Base-by-base conservation (phyloP, 768 basidiomycete species). In the Boletus bicolor region DNA sequence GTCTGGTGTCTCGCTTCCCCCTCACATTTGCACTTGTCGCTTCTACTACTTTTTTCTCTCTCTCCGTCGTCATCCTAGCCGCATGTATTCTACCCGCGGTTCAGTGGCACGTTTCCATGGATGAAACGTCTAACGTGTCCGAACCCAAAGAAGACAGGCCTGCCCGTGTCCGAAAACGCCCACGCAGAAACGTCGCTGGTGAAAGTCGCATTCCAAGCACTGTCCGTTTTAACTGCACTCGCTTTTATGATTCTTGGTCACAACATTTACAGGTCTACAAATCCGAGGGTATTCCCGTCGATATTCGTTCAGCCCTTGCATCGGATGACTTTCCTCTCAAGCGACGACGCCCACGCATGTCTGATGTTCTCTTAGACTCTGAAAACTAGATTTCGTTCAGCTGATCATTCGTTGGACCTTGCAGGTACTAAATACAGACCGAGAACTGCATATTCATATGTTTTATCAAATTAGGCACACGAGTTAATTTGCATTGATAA, bases 1-100 rank as follows among this genome's bases (percentile, higher is more conserved):
- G 89, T 30, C 68, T 91, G 7, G 77, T 87, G 35, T 81, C 86
- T 34, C 83, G 85, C 36, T 88, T 86, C 69, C 90, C 90, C 2
- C 62, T 89, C 14, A 55, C 77, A 12, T 80, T 79, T 45, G 79
- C 84, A 6, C 19, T 85, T 11, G 55, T 76, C 4, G 76, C 81
- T 32, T 73, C 79, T 21, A 61, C 66, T 38, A 53, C 73, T 0
- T 85, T 85, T 72, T 72, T 82, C 56, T 61, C 74, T 32, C 75
- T 85, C 38, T 69, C 80, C 32, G 69, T 77, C 35, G 52, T 77
- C 24, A 69, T 80, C 30, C 64, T 85, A n/a, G 78, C 72, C 11
- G 74, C 72, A 8, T 86, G 79, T 58, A 68, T 84, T 49, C 72
- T 86, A 8, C 82, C 84, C n/a, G 69, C 72, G 1, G 70, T 77